Conservation (phyloP, 2,329 filamentous ascomycete genomes). For the Neocatenulostroma microsporum region DNA sequence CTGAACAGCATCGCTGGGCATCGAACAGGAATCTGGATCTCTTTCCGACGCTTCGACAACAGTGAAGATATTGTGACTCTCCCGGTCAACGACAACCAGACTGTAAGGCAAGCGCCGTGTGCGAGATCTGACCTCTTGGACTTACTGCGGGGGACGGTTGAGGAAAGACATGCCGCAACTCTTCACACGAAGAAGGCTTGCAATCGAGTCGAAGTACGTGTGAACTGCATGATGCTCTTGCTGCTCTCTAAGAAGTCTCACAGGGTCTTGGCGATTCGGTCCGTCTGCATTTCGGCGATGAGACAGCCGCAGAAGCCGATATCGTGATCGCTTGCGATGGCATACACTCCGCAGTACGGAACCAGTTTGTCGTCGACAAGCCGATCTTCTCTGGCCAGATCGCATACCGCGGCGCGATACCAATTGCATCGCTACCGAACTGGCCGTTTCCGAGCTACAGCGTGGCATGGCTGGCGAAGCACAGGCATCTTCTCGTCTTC, state of each 20-base stretch:
- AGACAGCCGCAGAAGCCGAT: constrained; percentile 11
- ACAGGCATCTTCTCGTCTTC: constrained; percentile 33
- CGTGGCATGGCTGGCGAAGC: constrained; percentile 28
- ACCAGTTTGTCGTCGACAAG: constrained; percentile 42
- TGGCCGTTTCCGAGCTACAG: constrained; percentile 18
- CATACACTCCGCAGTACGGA: constrained; percentile 16
- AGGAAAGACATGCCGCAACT: constrained; percentile 17
- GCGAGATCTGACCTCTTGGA: constrained; percentile 24
- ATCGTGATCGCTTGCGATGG: constrained; percentile 18
- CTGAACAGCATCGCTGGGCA: constrained; percentile 26
- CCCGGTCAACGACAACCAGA: constrained; percentile 19
- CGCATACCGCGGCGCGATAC: constrained; percentile 31
- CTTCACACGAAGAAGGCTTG: constrained; percentile 24
- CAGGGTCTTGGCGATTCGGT: constrained; percentile 20
- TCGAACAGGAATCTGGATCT: constrained; percentile 27
- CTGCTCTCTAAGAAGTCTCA: background rate
- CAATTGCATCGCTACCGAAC: constrained; percentile 7
- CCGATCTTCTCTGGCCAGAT: constrained; percentile 46
- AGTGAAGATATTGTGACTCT: constrained; percentile 29
- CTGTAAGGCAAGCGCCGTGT: constrained; percentile 17
- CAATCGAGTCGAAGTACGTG: constrained; percentile 15
- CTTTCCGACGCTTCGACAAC: constrained; percentile 31
- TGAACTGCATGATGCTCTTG: background rate
- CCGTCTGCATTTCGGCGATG: constrained; percentile 16
- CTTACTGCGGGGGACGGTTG: constrained; percentile 18